Evolutionary conservation across 495 filamentous ascomycete genomes (phyloP).

Genomic region (Podospora anserina): DNA sequence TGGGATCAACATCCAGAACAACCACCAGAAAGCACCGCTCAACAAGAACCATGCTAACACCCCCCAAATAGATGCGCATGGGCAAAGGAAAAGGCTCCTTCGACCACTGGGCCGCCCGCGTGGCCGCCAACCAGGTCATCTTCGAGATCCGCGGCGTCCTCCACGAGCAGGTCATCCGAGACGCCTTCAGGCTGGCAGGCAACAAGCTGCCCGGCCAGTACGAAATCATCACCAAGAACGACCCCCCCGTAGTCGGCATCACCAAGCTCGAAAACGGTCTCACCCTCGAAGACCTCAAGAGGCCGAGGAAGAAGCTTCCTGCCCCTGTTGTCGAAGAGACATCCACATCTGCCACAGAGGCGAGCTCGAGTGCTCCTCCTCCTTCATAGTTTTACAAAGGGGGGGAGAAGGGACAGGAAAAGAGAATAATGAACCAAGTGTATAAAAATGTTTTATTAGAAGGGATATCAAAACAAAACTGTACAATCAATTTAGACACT

Average conservation of each 20-base stretch:
- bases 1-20: too few species aligned
- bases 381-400: not conserved
- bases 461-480: not conserved
- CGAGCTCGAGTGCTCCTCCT: not conserved
- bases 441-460: not conserved
- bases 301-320: slow-evolving; percentile 63
- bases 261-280: slow-evolving; percentile 84
- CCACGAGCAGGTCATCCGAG: slow-evolving; percentile 90
- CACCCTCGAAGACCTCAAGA: slow-evolving; percentile 74
- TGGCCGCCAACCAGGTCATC: slow-evolving; percentile 81
- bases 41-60: slow-evolving; percentile 20
- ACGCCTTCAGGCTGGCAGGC: slow-evolving; percentile 90
- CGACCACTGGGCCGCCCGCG: slow-evolving; percentile 89
- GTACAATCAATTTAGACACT: not conserved
- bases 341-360: not conserved
- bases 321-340: slow-evolving; percentile 1
- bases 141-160: slow-evolving; percentile 89
- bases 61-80: slow-evolving; percentile 66
- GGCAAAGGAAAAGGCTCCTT: slow-evolving; percentile 98
- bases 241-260: slow-evolving; percentile 83
- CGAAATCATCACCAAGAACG: slow-evolving; percentile 92
- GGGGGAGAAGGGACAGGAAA: not conserved
- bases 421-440: not conserved
- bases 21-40: too few species aligned
- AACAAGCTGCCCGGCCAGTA: slow-evolving; percentile 93